These are phyloP conservation scores for Chrysochromulina parva DNA, from an alignment of 78 protist genomes.

Conservation along the genomic window DNA sequence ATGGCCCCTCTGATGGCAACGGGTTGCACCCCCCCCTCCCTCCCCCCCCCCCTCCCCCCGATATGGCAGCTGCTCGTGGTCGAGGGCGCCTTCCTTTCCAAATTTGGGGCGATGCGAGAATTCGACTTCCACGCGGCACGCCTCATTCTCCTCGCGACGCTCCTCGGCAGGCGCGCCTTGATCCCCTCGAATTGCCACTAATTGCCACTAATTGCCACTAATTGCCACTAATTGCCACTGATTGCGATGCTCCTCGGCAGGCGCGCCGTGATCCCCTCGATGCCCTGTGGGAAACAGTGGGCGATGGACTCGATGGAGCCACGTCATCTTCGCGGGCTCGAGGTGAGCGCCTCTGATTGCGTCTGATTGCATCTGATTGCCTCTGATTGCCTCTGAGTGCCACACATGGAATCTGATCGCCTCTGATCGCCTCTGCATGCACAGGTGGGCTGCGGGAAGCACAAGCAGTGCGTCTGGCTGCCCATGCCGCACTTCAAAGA, in stretches of 20 bases:
- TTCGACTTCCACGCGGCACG: background rate
- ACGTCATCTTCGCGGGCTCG: background rate
- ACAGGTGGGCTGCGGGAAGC: background rate
- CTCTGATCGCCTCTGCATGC: no score
- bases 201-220: no score
- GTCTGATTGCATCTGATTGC: no score
- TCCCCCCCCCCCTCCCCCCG: no score
- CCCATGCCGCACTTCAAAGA: constrained; percentile 15
- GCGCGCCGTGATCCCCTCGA: constrained; percentile 1
- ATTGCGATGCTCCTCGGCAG: background rate
- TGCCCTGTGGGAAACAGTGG: background rate
- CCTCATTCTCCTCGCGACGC: background rate
- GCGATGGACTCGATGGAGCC: background rate
- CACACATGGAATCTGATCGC: no score
- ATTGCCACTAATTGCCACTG: no score
- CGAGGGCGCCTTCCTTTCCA: no score
- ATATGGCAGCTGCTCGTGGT: no score
- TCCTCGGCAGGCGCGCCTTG: background rate
- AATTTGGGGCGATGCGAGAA: background rate
- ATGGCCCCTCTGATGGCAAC: no score
- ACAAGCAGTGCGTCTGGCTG: constrained; percentile 13
- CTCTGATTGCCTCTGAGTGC: no score
- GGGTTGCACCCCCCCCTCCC: no score
- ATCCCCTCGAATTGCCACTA: background rate
- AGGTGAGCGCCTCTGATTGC: no score